Percentiles rank a stretch among this genome's conserved stretches.
phyloP scores from a whole-genome alignment of 1,139 yeast genomes.

The Magnusiomyces paraingens region DNA sequence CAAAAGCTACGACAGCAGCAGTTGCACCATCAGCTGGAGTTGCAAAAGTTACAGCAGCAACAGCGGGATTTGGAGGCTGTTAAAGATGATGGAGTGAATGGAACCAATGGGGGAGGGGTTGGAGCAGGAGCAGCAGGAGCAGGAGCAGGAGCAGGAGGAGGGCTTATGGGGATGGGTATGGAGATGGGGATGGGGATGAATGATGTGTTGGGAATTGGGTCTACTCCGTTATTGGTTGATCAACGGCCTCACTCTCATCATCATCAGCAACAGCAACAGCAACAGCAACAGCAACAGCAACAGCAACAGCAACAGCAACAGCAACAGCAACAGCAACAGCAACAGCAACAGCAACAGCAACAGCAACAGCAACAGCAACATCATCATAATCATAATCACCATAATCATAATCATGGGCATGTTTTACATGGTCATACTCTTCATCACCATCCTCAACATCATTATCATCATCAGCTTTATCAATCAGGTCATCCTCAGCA shows the following conservation, averaged over 20 bases:
- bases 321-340: not conserved
- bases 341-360: not conserved
- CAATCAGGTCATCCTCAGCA: not conserved
- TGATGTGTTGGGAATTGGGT: not conserved
- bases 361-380: not conserved
- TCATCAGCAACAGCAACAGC: not conserved
- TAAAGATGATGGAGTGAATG: not conserved
- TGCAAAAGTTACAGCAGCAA: not conserved
- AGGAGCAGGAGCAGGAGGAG: not conserved
- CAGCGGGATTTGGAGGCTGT: not conserved
- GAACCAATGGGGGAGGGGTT: not conserved
- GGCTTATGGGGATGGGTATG: not conserved
- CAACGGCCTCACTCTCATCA: not conserved
- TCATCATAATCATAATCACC: not conserved
- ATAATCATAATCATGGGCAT: no score
- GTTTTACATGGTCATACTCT: no score
- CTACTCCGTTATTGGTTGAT: not conserved
- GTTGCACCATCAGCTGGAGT: not conserved
- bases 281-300: not conserved
- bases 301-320: not conserved
- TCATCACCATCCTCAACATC: no score
- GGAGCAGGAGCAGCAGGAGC: not conserved
- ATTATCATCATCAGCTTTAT: not conserved
- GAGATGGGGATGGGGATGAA: not conserved
- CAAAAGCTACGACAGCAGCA: not conserved